Conservation (phyloP, 108 stramenopile species). For the Nitzschia sp. region DNA sequence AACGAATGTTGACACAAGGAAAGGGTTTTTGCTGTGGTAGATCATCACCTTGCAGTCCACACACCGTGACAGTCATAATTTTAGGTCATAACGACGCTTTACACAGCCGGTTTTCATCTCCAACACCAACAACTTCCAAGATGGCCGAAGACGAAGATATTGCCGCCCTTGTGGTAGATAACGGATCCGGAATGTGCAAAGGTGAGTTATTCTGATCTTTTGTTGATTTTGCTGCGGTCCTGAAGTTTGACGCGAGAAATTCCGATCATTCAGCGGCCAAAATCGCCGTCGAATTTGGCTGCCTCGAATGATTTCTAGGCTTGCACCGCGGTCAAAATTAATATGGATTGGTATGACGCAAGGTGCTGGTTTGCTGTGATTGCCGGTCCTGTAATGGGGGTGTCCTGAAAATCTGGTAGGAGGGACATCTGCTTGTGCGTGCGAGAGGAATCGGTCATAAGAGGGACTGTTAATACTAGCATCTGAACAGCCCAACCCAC, state of each 20-base stretch:
- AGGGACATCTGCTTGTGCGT: too few species aligned
- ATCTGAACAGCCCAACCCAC: neutral
- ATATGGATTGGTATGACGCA: too few species aligned
- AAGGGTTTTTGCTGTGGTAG: neutral
- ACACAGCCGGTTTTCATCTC: neutral
- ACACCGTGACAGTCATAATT: slow-evolving; percentile 1
- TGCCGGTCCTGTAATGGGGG: too few species aligned
- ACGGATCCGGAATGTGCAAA: slow-evolving; percentile 98
- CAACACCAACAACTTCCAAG: slow-evolving; percentile 33
- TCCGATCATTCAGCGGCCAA: neutral
- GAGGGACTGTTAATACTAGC: too few species aligned
- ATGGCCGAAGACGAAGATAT: slow-evolving; percentile 97
- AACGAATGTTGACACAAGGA: neutral
- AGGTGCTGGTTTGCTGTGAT: too few species aligned
- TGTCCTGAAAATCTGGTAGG: too few species aligned
- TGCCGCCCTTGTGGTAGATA: slow-evolving; percentile 97
- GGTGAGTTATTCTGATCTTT: slow-evolving; percentile 51
- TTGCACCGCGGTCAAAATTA: too few species aligned
- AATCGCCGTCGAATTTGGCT: neutral
- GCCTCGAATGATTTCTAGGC: too few species aligned
- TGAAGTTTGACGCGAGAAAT: neutral
- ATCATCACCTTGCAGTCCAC: neutral
- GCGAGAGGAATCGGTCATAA: too few species aligned
- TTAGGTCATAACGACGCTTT: neutral
- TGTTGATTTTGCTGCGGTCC: neutral